These are phyloP conservation scores for Zygosaccharomyces gambellarensis DNA, from an alignment of 805 yeast species.

Conservation along the genomic window DNA sequence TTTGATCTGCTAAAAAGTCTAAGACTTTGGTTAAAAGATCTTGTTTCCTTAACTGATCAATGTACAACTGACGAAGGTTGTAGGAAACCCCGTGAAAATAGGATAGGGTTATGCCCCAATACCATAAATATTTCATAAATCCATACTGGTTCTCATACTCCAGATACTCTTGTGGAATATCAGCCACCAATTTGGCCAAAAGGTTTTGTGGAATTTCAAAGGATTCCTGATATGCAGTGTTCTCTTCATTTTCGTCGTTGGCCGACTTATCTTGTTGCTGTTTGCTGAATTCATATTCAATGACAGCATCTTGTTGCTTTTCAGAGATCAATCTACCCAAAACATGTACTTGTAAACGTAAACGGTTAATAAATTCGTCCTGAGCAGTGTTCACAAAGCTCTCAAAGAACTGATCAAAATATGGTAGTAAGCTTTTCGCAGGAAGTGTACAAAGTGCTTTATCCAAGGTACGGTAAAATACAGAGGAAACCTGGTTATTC, in stretches of 20 bases:
- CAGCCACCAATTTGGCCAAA: slow-evolving; percentile 32
- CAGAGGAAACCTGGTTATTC: slow-evolving; percentile 31
- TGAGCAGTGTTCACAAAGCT: slow-evolving; percentile 22
- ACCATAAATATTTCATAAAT: slow-evolving; percentile 50
- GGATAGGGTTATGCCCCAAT: slow-evolving; percentile 60
- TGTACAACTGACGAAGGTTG: slow-evolving; percentile 56
- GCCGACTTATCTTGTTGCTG: slow-evolving; percentile 29
- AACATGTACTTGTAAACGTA: slow-evolving; percentile 41
- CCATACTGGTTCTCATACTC: slow-evolving; percentile 37
- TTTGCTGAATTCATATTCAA: slow-evolving; percentile 55
- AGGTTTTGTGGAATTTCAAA: slow-evolving; percentile 36
- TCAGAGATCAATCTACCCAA: slow-evolving; percentile 40
- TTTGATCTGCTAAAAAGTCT: slow-evolving; percentile 48
- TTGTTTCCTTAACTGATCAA: slow-evolving; percentile 49
- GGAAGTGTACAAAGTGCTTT: slow-evolving; percentile 34
- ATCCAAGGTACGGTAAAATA: slow-evolving; percentile 37
- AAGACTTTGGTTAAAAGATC: slow-evolving; percentile 48
- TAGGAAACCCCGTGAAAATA: slow-evolving; percentile 64
- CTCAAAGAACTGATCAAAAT: slow-evolving; percentile 36
- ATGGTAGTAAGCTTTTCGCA: slow-evolving; percentile 30
- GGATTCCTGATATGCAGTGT: slow-evolving; percentile 8
- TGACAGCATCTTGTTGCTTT: slow-evolving; percentile 54
- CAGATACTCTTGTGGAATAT: slow-evolving; percentile 36
- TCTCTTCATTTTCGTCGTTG: slow-evolving; percentile 15
- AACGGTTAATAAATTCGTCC: slow-evolving; percentile 33